Percentiles rank a stretch among this genome's conserved stretches.
Evolutionary conservation across 225 moss, liverwort and hornwort genomes (phyloP).

Genomic region (Marchantia paleacea): DNA sequence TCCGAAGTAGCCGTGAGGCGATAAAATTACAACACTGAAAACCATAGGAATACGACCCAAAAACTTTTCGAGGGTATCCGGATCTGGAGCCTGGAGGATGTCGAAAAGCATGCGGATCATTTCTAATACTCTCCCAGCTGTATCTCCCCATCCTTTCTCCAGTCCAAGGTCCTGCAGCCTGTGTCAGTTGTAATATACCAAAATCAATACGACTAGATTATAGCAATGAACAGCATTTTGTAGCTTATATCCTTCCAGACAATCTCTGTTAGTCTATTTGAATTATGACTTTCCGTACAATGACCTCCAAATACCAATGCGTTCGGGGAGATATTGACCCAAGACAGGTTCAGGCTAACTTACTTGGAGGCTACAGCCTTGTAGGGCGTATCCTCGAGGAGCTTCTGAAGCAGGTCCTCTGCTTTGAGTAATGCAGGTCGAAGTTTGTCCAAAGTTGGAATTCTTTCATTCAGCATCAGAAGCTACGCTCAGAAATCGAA

Average conservation of each 20-base stretch:
- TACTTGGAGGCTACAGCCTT: slow-evolving; percentile 63
- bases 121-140: slow-evolving; percentile 72
- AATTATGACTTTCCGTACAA: too few relatives aligned
- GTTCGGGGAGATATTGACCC: background rate
- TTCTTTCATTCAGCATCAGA: slow-evolving; percentile 83
- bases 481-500: slow-evolving; percentile 35
- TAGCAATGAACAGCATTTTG: background rate
- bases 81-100: slow-evolving; percentile 90
- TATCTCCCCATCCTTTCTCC: slow-evolving; percentile 94
- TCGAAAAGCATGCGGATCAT: slow-evolving; percentile 70
- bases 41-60: slow-evolving; percentile 71
- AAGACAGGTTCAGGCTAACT: background rate
- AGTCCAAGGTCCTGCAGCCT: slow-evolving; percentile 82
- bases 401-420: slow-evolving; percentile 56
- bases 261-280: background rate
- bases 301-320: too few relatives aligned
- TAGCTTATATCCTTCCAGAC: background rate
- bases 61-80: slow-evolving; percentile 68
- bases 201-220: background rate
- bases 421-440: slow-evolving; percentile 65
- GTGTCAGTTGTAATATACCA: background rate
- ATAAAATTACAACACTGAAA: slow-evolving; percentile 79
- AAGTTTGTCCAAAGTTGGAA: slow-evolving; percentile 53
- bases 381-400: slow-evolving; percentile 52
- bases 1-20: slow-evolving; percentile 96